These are phyloP conservation scores for Nothophaeocryptopus gaeumannii DNA, from an alignment of 2,329 filamentous ascomycete species.

Conservation along the genomic window DNA sequence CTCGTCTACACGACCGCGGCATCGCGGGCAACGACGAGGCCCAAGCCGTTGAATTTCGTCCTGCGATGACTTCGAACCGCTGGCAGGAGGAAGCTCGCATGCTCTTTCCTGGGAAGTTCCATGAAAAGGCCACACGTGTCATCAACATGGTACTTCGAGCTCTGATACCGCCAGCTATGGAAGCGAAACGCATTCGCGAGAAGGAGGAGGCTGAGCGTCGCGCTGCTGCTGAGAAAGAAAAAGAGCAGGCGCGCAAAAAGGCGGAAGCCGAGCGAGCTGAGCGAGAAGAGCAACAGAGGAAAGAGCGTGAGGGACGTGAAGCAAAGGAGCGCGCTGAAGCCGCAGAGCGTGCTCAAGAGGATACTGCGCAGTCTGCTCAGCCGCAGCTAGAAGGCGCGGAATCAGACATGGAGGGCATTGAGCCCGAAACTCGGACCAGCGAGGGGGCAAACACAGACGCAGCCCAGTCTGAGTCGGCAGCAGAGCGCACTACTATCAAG, in stretches of 20 bases:
- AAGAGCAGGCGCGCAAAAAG: constrained; percentile 61
- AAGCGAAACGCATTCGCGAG: constrained; percentile 71
- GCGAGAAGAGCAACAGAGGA: constrained; percentile 51
- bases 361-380: constrained; percentile 27
- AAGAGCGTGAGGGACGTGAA: constrained; percentile 49
- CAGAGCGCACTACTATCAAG: constrained; percentile 68
- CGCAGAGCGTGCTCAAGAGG: constrained; percentile 35
- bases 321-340: constrained; percentile 46
- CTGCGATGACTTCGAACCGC: constrained; percentile 68
- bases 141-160: constrained; percentile 66
- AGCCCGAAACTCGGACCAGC: constrained; percentile 32
- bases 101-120: constrained; percentile 64
- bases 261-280: constrained; percentile 61
- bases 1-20: constrained; percentile 45
- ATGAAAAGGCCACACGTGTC: constrained; percentile 68
- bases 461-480: constrained; percentile 45
- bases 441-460: constrained; percentile 35
- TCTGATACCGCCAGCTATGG: constrained; percentile 79
- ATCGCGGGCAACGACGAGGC: constrained; percentile 56
- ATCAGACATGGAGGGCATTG: constrained; percentile 68
- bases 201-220: constrained; percentile 65
- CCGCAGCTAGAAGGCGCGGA: constrained; percentile 41
- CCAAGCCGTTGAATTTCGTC: constrained; percentile 72
- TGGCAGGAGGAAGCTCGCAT: constrained; percentile 91
- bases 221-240: constrained; percentile 60